These are phyloP conservation scores for Paramecium sonneborni DNA, from an alignment of 73 alveolate genomes.

Conservation along the genomic window DNA sequence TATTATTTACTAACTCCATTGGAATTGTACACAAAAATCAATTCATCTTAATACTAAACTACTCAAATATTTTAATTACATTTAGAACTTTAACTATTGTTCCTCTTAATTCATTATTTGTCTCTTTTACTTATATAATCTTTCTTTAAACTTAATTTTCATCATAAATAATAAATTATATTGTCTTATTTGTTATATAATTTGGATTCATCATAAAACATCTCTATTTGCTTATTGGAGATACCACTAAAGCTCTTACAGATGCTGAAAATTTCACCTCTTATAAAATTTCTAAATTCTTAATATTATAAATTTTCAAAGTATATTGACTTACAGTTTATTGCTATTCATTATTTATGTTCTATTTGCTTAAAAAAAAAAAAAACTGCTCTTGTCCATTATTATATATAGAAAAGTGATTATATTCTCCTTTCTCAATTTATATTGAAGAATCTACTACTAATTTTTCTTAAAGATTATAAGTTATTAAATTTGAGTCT, in stretches of 20 bases:
- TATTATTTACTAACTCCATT: not conserved
- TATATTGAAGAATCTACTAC: not conserved
- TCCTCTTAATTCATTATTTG: not conserved
- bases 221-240: not conserved
- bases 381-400: not conserved
- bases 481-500: not conserved
- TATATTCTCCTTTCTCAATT: not conserved
- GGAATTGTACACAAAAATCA: not conserved
- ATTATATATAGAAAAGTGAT: not conserved
- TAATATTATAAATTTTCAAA: not conserved
- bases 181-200: not conserved
- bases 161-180: not conserved
- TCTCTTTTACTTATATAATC: not conserved
- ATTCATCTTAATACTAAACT: not conserved
- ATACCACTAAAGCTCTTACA: not conserved
- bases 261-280: not conserved
- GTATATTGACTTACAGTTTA: not conserved
- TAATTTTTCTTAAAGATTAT: not conserved
- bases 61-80: not conserved
- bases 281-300: not conserved
- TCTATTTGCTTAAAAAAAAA: not conserved
- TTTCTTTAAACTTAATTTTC: not conserved
- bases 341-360: not conserved
- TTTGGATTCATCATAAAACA: conserved; percentile 21
- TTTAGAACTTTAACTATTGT: not conserved